phyloP scores from a whole-genome alignment of 257 asterid species.

The Paraleonurus japonicus region DNA sequence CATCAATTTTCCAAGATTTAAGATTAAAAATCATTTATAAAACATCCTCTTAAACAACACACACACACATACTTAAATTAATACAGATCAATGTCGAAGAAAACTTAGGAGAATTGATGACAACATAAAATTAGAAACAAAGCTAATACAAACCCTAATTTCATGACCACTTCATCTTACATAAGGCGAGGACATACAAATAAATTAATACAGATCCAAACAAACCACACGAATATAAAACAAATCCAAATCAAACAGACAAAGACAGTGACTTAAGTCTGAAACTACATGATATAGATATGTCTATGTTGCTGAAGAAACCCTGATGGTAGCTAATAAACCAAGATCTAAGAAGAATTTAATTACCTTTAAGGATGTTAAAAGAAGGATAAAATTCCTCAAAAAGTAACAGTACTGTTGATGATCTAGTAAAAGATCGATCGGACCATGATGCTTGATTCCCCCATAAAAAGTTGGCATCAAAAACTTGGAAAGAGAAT shows the following conservation, averaged over 20 bases:
- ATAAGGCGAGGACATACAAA: too few relatives aligned
- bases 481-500: constrained; percentile 15
- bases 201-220: not conserved
- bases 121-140: not conserved
- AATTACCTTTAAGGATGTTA: not conserved
- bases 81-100: not conserved
- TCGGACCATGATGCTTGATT: constrained; percentile 77
- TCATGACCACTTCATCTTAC: not conserved
- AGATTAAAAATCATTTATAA: too few relatives aligned
- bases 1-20: too few relatives aligned
- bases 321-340: not conserved
- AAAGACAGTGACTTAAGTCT: too few relatives aligned
- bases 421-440: constrained; percentile 29
- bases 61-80: too few relatives aligned
- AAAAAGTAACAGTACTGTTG: constrained; percentile 1
- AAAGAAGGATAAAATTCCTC: not conserved
- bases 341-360: not conserved
- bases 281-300: too few relatives aligned
- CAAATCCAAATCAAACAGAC: not conserved
- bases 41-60: too few relatives aligned
- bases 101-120: not conserved
- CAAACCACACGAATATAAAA: constrained; percentile 2
- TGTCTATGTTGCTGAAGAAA: not conserved
- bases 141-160: constrained; percentile 25
- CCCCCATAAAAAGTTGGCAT: constrained; percentile 36